Evolutionary conservation across 2,329 filamentous ascomycete genomes (phyloP).

Genomic region (Fusarium sp.): DNA sequence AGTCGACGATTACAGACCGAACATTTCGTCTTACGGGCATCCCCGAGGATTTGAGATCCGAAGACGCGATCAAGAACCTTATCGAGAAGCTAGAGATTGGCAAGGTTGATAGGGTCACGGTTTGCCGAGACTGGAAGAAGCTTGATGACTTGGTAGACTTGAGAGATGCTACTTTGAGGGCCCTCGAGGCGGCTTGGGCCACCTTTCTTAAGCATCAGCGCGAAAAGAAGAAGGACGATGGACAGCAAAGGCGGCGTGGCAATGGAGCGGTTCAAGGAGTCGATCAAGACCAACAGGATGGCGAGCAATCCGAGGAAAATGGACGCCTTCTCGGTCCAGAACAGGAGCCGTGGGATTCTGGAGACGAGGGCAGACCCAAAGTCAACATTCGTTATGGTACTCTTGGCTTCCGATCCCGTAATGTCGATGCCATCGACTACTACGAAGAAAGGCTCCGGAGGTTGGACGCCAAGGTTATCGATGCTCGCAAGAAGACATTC

Average conservation of each 20-base stretch:
- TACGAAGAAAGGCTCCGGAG: slow-evolving; percentile 85
- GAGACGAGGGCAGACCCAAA: slow-evolving; percentile 67
- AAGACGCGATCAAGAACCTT: slow-evolving; percentile 83
- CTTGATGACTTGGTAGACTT: slow-evolving; percentile 78
- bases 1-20: slow-evolving; percentile 94
- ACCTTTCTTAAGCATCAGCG: slow-evolving; percentile 59
- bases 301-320: slow-evolving; percentile 62
- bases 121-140: slow-evolving; percentile 87
- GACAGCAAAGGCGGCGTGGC: not conserved
- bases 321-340: slow-evolving; percentile 66
- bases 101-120: slow-evolving; percentile 83
- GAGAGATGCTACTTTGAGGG: slow-evolving; percentile 71
- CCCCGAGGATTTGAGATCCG: slow-evolving; percentile 78
- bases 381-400: slow-evolving; percentile 81
- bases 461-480: slow-evolving; percentile 77
- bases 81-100: slow-evolving; percentile 90
- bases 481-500: slow-evolving; percentile 78
- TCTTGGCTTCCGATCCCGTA: slow-evolving; percentile 74
- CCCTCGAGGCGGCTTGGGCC: slow-evolving; percentile 85
- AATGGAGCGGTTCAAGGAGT: slow-evolving; percentile 30
- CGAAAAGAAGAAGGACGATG: slow-evolving; percentile 20
- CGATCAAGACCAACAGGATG: slow-evolving; percentile 49
- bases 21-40: slow-evolving; percentile 93
- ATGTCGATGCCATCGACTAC: slow-evolving; percentile 91
- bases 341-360: slow-evolving; percentile 42